Conservation (phyloP, 805 yeast genomes). For the Monosporozyma yasuniensis region DNA sequence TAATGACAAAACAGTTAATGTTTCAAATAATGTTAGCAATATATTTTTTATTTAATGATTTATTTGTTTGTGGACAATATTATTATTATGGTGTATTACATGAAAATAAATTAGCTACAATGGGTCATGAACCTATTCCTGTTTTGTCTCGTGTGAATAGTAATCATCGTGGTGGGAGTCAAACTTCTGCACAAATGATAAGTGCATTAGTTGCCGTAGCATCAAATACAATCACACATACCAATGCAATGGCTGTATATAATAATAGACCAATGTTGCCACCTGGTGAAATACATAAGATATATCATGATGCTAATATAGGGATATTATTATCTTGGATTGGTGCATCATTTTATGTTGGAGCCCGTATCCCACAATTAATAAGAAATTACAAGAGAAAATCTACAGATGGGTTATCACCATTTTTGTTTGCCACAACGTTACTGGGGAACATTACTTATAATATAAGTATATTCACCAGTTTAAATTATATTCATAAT, state of each 20-base stretch:
- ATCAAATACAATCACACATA: not conserved
- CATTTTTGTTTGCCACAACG: constrained; percentile 70
- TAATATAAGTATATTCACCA: constrained; percentile 61
- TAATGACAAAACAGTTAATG: constrained; percentile 67
- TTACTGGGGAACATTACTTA: constrained; percentile 70
- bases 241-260: not conserved
- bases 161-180: not conserved
- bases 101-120: constrained; percentile 25
- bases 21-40: constrained; percentile 67
- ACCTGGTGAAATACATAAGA: not conserved
- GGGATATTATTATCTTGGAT: constrained; percentile 63
- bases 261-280: not conserved
- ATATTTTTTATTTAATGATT: constrained; percentile 68
- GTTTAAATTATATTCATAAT: constrained; percentile 42
- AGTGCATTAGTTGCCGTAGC: not conserved
- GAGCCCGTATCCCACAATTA: constrained; percentile 79
- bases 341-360: constrained; percentile 65
- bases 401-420: constrained; percentile 81
- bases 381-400: constrained; percentile 65
- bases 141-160: not conserved
- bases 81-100: constrained; percentile 47
- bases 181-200: not conserved
- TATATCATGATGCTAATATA: constrained; percentile 8
- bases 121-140: constrained; percentile 29
- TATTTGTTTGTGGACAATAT: constrained; percentile 59